Evolutionary conservation across 2,329 filamentous ascomycete genomes (phyloP).

Genomic region (Coniochaeta sp.): DNA sequence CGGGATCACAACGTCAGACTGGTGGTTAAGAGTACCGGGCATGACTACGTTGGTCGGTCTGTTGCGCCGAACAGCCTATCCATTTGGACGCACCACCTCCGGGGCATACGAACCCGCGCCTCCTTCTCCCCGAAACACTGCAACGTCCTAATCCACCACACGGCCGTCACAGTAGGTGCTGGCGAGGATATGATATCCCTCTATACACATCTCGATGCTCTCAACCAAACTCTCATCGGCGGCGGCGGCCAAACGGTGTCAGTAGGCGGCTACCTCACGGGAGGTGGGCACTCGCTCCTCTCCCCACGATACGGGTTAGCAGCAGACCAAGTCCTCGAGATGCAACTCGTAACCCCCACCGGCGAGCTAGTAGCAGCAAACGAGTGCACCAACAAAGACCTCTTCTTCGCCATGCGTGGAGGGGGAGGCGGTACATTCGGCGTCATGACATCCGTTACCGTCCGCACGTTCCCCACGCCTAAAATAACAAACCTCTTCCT

Average conservation of each 20-base stretch:
- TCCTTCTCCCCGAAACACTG: conserved; percentile 35
- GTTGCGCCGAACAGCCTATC: conserved; percentile 42
- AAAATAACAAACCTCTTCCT: conserved; percentile 19
- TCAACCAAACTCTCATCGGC: conserved; percentile 42
- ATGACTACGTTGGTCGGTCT: conserved; percentile 27
- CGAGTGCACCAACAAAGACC: conserved; percentile 42
- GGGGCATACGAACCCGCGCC: conserved; percentile 27
- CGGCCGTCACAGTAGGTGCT: conserved; percentile 43
- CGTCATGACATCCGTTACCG: conserved; percentile 47
- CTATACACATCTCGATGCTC: conserved; percentile 33
- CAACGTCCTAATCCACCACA: conserved; percentile 29
- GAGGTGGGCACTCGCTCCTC: conserved; percentile 51
- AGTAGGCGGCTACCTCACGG: conserved; percentile 52
- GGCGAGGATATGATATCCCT: conserved; percentile 43
- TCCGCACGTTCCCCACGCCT: conserved; percentile 39
- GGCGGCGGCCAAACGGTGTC: conserved; percentile 48
- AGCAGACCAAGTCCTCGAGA: conserved; percentile 52
- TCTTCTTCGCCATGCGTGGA: conserved; percentile 58
- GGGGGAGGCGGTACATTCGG: conserved; percentile 54
- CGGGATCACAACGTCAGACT: conserved; percentile 6
- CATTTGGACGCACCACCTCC: conserved; percentile 39
- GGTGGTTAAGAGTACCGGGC: conserved; percentile 6
- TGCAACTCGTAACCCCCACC: conserved; percentile 44
- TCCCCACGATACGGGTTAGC: conserved; percentile 46
- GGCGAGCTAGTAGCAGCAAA: conserved; percentile 43